phyloP scores from a whole-genome alignment of 116 monocot genomes.

The Phalaenopsis hybrid region DNA sequence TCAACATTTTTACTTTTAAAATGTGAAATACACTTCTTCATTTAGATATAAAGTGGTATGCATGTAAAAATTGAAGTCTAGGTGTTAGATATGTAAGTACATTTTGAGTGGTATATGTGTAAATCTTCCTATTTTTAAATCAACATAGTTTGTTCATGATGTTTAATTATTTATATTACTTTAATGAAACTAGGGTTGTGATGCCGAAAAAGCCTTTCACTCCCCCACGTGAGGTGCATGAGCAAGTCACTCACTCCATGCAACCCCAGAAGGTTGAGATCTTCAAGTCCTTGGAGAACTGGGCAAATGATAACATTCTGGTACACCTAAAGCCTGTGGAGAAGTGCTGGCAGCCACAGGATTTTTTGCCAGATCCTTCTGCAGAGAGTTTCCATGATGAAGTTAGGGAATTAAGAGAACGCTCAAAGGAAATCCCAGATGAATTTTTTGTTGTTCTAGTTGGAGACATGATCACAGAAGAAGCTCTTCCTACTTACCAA shows the following conservation, averaged over 20 bases:
- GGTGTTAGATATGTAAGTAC: no score
- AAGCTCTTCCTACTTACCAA: constrained; percentile 42
- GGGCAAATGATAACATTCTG: constrained; percentile 31
- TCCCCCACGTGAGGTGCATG: constrained; percentile 26
- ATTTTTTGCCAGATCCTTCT: constrained; percentile 32
- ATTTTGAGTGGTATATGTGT: no score
- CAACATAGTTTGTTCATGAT: not conserved
- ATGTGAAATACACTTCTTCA: no score
- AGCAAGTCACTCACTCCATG: constrained; percentile 32
- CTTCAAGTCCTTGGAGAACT: constrained; percentile 28
- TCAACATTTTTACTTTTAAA: no score
- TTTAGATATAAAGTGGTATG: no score
- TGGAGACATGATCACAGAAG: constrained; percentile 42
- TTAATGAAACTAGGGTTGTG: constrained; percentile 13
- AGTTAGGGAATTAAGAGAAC: constrained; percentile 23
- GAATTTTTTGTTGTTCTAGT: constrained; percentile 40
- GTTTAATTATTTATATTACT: not conserved
- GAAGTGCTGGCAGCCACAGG: constrained; percentile 48
- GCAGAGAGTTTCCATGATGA: constrained; percentile 29
- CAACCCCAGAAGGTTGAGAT: constrained; percentile 37
- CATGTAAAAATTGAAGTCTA: no score
- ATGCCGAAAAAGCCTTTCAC: constrained; percentile 11
- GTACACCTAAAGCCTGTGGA: constrained; percentile 38
- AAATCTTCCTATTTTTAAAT: not conserved
- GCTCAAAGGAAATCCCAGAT: constrained; percentile 29